These are phyloP conservation scores for Phyllachora maydis DNA, from an alignment of 2,329 filamentous ascomycete species.

Conservation along the genomic window DNA sequence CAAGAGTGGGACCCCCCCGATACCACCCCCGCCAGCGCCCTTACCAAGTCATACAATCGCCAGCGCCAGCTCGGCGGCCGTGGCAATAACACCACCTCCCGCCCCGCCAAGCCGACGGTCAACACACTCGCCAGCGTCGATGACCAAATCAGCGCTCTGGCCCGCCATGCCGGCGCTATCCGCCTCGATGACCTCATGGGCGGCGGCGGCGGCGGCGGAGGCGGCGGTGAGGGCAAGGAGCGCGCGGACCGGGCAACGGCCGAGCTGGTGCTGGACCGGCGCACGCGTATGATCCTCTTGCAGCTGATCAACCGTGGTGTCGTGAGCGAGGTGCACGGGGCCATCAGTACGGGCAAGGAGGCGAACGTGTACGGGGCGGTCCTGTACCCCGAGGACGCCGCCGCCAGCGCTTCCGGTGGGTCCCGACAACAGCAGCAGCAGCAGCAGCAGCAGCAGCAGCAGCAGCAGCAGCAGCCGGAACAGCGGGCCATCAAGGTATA, in stretches of 20 bases:
- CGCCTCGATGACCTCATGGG: constrained; percentile 48
- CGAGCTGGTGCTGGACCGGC: constrained; percentile 84
- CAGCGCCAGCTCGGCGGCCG: constrained; percentile 45
- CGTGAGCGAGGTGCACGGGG: constrained; percentile 82
- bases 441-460: too few species aligned
- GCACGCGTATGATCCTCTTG: constrained; percentile 85
- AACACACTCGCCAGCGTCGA: constrained; percentile 68
- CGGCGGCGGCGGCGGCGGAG: constrained; percentile 27
- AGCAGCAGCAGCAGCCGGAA: too few species aligned
- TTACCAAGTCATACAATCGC: constrained; percentile 77
- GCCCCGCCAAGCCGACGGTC: constrained; percentile 38
- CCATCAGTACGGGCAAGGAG: constrained; percentile 91
- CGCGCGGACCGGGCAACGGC: constrained; percentile 85
- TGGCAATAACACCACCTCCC: constrained; percentile 4
- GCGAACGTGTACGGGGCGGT: constrained; percentile 94
- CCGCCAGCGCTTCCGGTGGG: too few species aligned
- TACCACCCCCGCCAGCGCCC: constrained; percentile 32
- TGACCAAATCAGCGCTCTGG: constrained; percentile 71
- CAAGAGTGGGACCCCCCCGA: constrained; percentile 29
- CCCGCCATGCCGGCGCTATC: constrained; percentile 72
- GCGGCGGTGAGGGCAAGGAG: constrained; percentile 48
- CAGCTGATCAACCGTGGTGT: constrained; percentile 89
- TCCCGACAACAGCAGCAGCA: too few species aligned
- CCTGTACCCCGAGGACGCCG: constrained; percentile 27
- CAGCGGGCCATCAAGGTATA: constrained; percentile 95